These are phyloP conservation scores for Smittium mucronatum DNA, from an alignment of 371 early-diverging fungal genomes.

Conservation along the genomic window DNA sequence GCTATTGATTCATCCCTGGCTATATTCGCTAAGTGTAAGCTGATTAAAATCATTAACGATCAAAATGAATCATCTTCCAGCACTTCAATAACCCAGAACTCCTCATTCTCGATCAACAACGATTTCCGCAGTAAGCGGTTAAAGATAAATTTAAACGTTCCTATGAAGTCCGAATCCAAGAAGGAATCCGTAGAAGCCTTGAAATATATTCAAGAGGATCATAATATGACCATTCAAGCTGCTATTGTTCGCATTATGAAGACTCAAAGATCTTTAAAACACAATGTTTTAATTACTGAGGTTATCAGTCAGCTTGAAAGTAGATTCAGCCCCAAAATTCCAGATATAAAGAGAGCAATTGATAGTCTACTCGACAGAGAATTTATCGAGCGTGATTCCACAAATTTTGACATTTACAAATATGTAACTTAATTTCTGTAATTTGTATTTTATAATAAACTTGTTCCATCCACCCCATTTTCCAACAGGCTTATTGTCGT, in stretches of 20 bases:
- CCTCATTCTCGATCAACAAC: conserved; percentile 57
- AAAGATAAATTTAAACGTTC: conserved; percentile 68
- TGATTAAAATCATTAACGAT: conserved; percentile 1
- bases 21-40: not conserved
- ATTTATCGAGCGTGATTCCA: conserved; percentile 81
- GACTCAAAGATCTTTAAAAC: conserved; percentile 83
- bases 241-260: conserved; percentile 97
- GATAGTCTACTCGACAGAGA: conserved; percentile 88
- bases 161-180: conserved; percentile 73
- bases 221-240: conserved; percentile 84
- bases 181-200: conserved; percentile 77
- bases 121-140: conserved; percentile 83
- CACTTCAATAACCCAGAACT: conserved; percentile 42
- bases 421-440: conserved; percentile 83
- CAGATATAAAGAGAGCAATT: conserved; percentile 91
- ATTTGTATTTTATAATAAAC: too few species aligned
- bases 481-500: too few species aligned
- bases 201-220: conserved; percentile 75
- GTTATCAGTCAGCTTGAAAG: conserved; percentile 76
- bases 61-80: conserved; percentile 36
- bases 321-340: conserved; percentile 80
- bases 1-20: conserved; percentile 8
- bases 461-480: too few species aligned
- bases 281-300: conserved; percentile 73
- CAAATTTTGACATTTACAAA: conserved; percentile 71